phyloP scores from a whole-genome alignment of 1,284 basidiomycete genomes.

The Stygiomarasmius scandens region DNA sequence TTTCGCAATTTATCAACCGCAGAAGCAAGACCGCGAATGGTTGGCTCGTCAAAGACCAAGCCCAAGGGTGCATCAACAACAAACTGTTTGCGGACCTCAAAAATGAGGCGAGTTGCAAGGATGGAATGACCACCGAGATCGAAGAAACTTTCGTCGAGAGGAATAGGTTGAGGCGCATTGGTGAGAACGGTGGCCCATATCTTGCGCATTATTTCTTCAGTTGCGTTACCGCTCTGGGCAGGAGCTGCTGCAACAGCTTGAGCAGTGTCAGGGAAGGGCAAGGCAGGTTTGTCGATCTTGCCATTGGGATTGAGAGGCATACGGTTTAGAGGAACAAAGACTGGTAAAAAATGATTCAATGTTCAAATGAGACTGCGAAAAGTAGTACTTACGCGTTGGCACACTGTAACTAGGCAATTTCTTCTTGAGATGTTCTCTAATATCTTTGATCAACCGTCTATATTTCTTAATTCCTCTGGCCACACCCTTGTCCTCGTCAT shows the following conservation, averaged over 20 bases:
- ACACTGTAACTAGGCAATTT: conserved; percentile 95
- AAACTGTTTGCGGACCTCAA: conserved; percentile 94
- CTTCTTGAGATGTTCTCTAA: conserved; percentile 95
- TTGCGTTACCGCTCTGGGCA: conserved; percentile 56
- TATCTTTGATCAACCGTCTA: conserved; percentile 88
- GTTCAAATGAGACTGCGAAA: conserved; percentile 10
- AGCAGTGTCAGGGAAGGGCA: conserved; percentile 98
- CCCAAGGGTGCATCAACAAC: conserved; percentile 92
- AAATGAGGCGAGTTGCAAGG: conserved; percentile 94
- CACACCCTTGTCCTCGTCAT: conserved; percentile 61
- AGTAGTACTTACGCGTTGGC: conserved; percentile 67
- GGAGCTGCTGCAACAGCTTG: conserved; percentile 41
- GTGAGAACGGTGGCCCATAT: conserved; percentile 89
- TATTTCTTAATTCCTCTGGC: conserved; percentile 81
- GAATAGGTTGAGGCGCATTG: conserved; percentile 77
- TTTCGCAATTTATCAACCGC: conserved; percentile 81
- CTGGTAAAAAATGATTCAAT: conserved; percentile 41
- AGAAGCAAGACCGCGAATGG: conserved; percentile 78
- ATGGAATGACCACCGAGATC: conserved; percentile 99
- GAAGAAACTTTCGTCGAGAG: conserved; percentile 95
- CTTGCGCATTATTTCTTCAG: conserved; percentile 79
- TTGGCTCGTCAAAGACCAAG: conserved; percentile 92
- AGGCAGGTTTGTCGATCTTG: conserved; percentile 97
- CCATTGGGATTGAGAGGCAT: conserved; percentile 99
- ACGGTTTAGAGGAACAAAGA: conserved; percentile 91